Evolutionary conservation across 257 asterid genomes (phyloP).

Genomic region (Ilex aquifolium): DNA sequence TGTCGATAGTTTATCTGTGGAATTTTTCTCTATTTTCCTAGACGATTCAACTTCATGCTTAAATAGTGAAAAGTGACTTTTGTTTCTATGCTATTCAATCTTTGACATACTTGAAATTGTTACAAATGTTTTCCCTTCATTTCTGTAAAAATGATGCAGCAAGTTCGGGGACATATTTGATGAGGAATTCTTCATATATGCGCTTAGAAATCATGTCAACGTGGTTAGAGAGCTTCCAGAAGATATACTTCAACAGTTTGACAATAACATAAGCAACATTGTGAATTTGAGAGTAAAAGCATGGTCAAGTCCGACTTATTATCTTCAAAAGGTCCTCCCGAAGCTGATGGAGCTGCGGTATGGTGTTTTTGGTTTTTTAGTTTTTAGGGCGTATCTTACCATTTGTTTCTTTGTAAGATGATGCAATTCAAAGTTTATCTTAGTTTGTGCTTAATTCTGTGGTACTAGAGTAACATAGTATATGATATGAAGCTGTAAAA

Average conservation of each 20-base stretch:
- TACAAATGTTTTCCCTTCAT: slow-evolving; percentile 7
- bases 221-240: slow-evolving; percentile 81
- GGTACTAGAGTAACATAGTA: too few relatives aligned
- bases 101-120: not conserved
- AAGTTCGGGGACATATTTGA: slow-evolving; percentile 93
- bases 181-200: slow-evolving; percentile 96
- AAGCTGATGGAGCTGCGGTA: slow-evolving; percentile 78
- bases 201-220: slow-evolving; percentile 81
- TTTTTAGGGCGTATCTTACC: slow-evolving; percentile 18
- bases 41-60: not conserved
- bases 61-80: not conserved
- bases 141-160: slow-evolving; percentile 39
- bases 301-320: slow-evolving; percentile 86
- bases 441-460: too few relatives aligned
- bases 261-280: slow-evolving; percentile 78
- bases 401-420: not conserved
- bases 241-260: slow-evolving; percentile 63
- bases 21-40: not conserved
- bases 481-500: too few relatives aligned
- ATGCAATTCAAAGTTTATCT: too few relatives aligned
- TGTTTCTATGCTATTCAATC: not conserved
- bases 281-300: slow-evolving; percentile 91
- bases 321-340: slow-evolving; percentile 86
- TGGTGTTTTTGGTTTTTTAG: not conserved
- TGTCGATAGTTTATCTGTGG: not conserved